Evolutionary conservation across 2,329 filamentous ascomycete species (phyloP), one percentile per base, ranked within the genome.

Genomic region (Venturia effusa): DNA sequence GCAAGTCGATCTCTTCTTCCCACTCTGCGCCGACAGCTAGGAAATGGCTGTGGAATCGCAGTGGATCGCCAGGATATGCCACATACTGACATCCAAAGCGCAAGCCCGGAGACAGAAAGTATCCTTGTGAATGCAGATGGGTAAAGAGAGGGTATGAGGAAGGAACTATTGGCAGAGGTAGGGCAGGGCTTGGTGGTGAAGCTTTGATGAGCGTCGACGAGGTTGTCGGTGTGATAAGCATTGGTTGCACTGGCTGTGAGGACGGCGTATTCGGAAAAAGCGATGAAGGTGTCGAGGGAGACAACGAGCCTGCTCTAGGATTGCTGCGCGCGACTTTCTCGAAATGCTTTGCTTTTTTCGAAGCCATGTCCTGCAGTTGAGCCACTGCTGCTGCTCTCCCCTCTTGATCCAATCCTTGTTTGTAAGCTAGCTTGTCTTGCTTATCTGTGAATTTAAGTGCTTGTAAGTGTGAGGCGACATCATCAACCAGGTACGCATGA

Each of bases 31-130:
- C 86, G n/a, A 88, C 88, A 8, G 88, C 90, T 69, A 96, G 83
- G 74, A 96, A 97, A 74, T 99, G 94, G 57, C 91, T 94, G 75
- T 99, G 94, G 74, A 95, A 99, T 13, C 94, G 87, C 61, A 99
- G 80, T 0, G 94, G 92, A 73, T 99, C 94, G 57, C 94, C 94
- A 0, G 94, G 94, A 70, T 99, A 99, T 5, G 95, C 90, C 69
- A 92, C 91, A 76, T 96, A 97, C 71, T 94, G 86, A 70, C 92
- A 95, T 32, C 94, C 94, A 71, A 99, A 99, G 32, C 94, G 89
- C 62, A 99, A 81, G 10, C 94, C 94, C 1, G 94, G 94, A 63
- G 92, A 92, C 71, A 94, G 86, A 77, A 88, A 97, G 76, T 93
- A 97, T 61, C 88, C 89, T 22, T 83, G 80, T 8, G 82, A 80